Evolutionary conservation across 495 filamentous ascomycete genomes (phyloP), one percentile per base, ranked within the genome.

Genomic region (Terfezia boudieri): DNA sequence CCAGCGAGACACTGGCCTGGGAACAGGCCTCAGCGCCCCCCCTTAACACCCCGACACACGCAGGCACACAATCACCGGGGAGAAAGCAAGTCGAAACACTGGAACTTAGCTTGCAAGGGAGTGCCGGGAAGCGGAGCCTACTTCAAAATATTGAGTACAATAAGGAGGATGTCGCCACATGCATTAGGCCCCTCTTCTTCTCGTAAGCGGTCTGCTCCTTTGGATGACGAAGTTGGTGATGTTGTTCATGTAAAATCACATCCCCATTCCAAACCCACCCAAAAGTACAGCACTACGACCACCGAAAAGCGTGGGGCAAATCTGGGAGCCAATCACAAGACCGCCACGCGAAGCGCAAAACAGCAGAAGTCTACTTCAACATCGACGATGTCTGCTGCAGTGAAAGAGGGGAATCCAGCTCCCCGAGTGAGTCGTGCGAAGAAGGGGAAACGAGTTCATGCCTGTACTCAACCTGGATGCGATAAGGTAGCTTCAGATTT

Each of bases 401-500:
- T 46, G 2, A 46, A 46, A 20, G 41, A 46, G 14, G 41, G 41
- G 17, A 46, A 46, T 46, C 62, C 62, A 60, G 62, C 63, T 35
- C 62, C 61, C 14, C 49, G 63, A 52, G 53, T 65, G 61, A 65
- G 63, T 38, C 59, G 63, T 50, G 63, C 63, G 55, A 65, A 65
- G 60, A 65, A 65, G 56, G 63, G 63, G 9, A 65, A 65, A 57
- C 57, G 63, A 50, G 63, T 65, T 51, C 63, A 65, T 57, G 62
- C 57, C 38, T 65, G 63, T 50, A 60, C 59, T 57, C 62, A 65
- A 50, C 52, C 48, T 51, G 60, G 63, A 46, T 65, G 63, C 41
- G 62, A 62, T 59, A 65, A 65, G 62, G 63, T 65, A 37, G 55
- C 26, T 54, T n/a, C 20, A 2, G 14, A 14, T 20, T 48, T 48